A percentile compares a stretch with the other conserved stretches of the same genome.
phyloP scores from a whole-genome alignment of 2,329 filamentous ascomycete genomes.

The Fusarium sp. region DNA sequence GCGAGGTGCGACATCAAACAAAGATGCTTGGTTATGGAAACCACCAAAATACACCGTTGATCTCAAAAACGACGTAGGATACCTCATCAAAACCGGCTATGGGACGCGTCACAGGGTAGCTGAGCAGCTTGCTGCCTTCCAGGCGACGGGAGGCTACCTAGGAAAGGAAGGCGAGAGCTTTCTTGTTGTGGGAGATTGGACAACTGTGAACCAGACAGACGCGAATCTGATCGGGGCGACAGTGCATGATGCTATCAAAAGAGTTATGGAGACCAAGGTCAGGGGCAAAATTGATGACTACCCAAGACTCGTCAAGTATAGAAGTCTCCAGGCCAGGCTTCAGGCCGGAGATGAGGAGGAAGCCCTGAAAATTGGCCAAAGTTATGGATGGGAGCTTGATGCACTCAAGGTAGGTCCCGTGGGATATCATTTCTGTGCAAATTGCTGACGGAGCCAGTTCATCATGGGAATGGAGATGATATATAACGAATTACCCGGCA shows the following conservation, averaged over 20 bases:
- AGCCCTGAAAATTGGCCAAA: constrained; percentile 53
- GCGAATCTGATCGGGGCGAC: constrained; percentile 47
- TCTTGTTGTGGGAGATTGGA: constrained; percentile 64
- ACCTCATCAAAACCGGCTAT: constrained; percentile 67
- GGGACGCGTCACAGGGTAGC: constrained; percentile 62
- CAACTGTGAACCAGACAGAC: constrained; percentile 50
- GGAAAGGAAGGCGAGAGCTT: constrained; percentile 55
- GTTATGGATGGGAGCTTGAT: constrained; percentile 62
- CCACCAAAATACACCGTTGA: constrained; percentile 57
- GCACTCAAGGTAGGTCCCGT: constrained; percentile 58
- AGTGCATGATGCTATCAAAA: constrained; percentile 57
- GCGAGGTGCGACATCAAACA: constrained; percentile 43
- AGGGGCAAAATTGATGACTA: constrained; percentile 44
- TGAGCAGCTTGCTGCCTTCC: constrained; percentile 59
- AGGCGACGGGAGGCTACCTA: constrained; percentile 48
- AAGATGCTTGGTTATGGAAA: constrained; percentile 56
- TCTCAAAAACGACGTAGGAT: constrained; percentile 58
- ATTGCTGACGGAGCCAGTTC: constrained; percentile 55
- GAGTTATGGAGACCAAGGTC: constrained; percentile 49
- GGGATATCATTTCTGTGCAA: background rate
- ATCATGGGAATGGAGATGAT: constrained; percentile 65
- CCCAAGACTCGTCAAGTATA: constrained; percentile 56
- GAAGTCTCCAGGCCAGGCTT: constrained; percentile 53
- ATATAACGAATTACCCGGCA: constrained; percentile 61
- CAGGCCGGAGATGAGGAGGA: constrained; percentile 51